Evolutionary conservation across 495 filamentous ascomycete species (phyloP), one percentile per base, ranked within the genome.

Genomic region (Cryomyces minteri): DNA sequence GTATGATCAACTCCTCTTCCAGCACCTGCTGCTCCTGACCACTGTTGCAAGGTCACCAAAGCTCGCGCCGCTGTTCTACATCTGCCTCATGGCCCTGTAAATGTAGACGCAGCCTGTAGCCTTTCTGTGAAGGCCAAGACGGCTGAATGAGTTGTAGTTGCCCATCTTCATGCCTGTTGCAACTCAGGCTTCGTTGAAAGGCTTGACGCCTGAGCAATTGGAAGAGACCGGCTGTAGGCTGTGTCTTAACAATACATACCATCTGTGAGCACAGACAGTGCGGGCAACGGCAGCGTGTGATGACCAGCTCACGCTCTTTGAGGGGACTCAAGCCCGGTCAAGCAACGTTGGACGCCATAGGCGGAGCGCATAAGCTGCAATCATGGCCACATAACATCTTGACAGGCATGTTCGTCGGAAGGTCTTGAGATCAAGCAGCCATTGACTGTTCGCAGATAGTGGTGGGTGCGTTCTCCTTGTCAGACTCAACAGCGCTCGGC

Each of bases 161-260:
- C 90, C 90, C 2, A 76, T 95, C 25, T 99, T 96, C 62, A 96
- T 96, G 87, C 90, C 90, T 12, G 90, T 96, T 31, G 90, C 92
- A 12, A 96, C 90, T n/a, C 90, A 99, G 62, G 90, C 83, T 0
- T 88, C 88, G 0, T 66, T 99, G 31, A 99, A 99, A 59, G 90
- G 90, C 30, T 64, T 99, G 45, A 95, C 90, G 30, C 84, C 88
- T 2, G 80, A 88, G 50, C 90, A 99, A 54, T 66, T 99, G 18
- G 84, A 88, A 50, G 70, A 79, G 32, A 88, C 86, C 0, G 80
- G 85, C 39, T 96, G 92, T 54, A 76, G 84, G 51, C 69, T 99
- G 10, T 96, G 88, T 58, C 67, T 96, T 47, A 96, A 96, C 60
- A 96, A 96, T 58, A 95, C 90, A 25, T 96, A 99, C 59, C 90